Evolutionary conservation across 2,329 filamentous ascomycete genomes (phyloP).

Genomic region (Claviceps digitariae): DNA sequence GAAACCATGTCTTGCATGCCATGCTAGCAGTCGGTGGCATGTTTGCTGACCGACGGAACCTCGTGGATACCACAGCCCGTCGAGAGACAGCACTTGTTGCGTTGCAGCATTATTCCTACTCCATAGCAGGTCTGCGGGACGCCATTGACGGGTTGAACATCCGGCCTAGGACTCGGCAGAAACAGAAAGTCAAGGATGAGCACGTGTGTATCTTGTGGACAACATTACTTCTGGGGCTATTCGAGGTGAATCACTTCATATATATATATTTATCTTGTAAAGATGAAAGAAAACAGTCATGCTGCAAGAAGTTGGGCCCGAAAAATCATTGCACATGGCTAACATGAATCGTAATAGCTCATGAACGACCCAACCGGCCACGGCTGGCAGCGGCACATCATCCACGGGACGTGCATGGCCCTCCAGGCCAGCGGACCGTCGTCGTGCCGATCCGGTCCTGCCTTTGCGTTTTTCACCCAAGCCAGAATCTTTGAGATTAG

Average conservation of each 20-base stretch:
- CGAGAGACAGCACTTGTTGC: conserved; percentile 6
- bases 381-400: conserved; percentile 5
- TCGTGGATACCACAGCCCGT: background rate
- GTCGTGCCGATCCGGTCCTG: conserved; percentile 1
- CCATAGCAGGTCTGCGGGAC: conserved; percentile 11
- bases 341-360: background rate
- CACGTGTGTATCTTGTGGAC: conserved; percentile 17
- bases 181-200: background rate
- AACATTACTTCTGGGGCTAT: conserved; percentile 19
- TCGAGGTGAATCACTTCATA: no score
- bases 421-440: conserved; percentile 3
- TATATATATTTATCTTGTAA: no score
- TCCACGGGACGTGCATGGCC: conserved; percentile 4
- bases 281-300: no score
- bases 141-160: conserved; percentile 6
- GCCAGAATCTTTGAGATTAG: conserved; percentile 19
- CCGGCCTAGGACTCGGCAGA: background rate
- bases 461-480: conserved; percentile 8
- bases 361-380: conserved; percentile 5
- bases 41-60: background rate
- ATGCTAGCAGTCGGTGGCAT: conserved; percentile 15
- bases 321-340: background rate
- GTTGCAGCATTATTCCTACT: conserved; percentile 14
- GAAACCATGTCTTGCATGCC: conserved; percentile 12
- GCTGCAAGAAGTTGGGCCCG: background rate